Base-by-base conservation (phyloP, 1,284 basidiomycete species). In the Leccinum griseonigrum region DNA sequence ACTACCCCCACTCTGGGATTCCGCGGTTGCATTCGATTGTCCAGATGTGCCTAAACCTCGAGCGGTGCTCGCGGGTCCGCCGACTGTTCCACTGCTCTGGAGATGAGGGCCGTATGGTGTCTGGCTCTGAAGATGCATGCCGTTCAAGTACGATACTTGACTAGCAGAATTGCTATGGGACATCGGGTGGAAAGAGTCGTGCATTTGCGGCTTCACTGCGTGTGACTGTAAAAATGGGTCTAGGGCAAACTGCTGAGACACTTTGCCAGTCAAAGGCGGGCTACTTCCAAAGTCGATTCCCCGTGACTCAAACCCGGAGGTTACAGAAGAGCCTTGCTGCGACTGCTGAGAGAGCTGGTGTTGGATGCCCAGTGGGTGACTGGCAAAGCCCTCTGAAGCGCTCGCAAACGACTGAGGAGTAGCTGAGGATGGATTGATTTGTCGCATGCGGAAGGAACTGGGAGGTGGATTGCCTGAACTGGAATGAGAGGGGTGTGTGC, bases 31-130 rank as follows among this genome's bases (percentile, higher is more conserved):
- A 59, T 56, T 74, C 18, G 73, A 43, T 59, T 73, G 74, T 29
- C 63, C 64, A 28, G 72, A 58, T 56, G 66, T 61, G 38, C 65
- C 67, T 10, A 74, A 36, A 46, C 68, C 67, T 38, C 72, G 74
- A 60, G 73, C 62, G 66, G 71, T 72, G 28, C 67, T 67, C 54
- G 60, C 16, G 1, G 48, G 36, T 54, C 57, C 59, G 48, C 69
- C 59, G 63, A 70, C 69, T 46, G 71, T 60, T 53, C 71, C 67
- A 69, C 66, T 74, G n/a, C 82, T 72, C 46, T 85, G 79, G 3
- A 91, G 76, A 69, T 89, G 86, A 36, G 87, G 86, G 3, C 87
- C 88, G 64, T 86, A 91, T 3, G 87, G 87, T 2, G 88, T 87
- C 74, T 91, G 89, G 2, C 87, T 87, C 57, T 85, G 83, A 63